phyloP scores from a whole-genome alignment of 2,329 filamentous ascomycete species.

The Hymenoscyphus fraxineus region DNA sequence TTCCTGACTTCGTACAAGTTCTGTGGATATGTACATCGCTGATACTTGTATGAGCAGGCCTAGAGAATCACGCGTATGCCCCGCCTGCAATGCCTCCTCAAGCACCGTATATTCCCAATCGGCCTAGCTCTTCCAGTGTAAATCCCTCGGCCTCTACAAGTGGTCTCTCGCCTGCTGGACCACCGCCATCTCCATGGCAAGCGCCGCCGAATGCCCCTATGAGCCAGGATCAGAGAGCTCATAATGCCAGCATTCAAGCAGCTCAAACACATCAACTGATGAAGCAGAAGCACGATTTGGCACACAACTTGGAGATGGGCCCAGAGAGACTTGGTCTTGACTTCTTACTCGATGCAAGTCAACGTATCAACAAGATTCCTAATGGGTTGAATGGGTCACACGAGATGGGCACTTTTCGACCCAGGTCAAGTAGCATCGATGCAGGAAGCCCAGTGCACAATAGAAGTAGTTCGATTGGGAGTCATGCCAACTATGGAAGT shows the following conservation, averaged over 20 bases:
- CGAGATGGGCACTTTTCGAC: constrained; percentile 37
- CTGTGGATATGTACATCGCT: not conserved
- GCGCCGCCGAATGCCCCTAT: constrained; percentile 29
- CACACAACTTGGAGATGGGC: constrained; percentile 57
- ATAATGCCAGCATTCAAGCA: constrained; percentile 31
- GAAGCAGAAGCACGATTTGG: constrained; percentile 48
- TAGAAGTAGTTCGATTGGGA: constrained; percentile 26
- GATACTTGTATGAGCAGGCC: constrained; percentile 12
- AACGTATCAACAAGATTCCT: constrained; percentile 50
- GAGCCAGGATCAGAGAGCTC: constrained; percentile 28
- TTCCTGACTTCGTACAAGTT: not conserved
- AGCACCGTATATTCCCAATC: constrained; percentile 29
- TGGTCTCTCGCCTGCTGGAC: constrained; percentile 37
- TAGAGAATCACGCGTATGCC: constrained; percentile 22
- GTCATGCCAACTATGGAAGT: constrained; percentile 27
- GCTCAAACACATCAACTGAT: constrained; percentile 34
- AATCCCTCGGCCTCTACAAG: constrained; percentile 41
- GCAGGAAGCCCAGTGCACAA: constrained; percentile 21
- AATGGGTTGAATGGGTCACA: constrained; percentile 47
- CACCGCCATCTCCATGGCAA: constrained; percentile 27
- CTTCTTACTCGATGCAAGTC: constrained; percentile 63
- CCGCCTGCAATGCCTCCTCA: constrained; percentile 13
- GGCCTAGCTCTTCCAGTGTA: constrained; percentile 31
- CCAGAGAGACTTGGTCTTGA: constrained; percentile 68
- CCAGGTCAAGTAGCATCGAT: constrained; percentile 15